Evolutionary conservation across 257 asterid species (phyloP), one percentile per base, ranked within the genome.

Genomic region (Salvia miltiorrhiza): DNA sequence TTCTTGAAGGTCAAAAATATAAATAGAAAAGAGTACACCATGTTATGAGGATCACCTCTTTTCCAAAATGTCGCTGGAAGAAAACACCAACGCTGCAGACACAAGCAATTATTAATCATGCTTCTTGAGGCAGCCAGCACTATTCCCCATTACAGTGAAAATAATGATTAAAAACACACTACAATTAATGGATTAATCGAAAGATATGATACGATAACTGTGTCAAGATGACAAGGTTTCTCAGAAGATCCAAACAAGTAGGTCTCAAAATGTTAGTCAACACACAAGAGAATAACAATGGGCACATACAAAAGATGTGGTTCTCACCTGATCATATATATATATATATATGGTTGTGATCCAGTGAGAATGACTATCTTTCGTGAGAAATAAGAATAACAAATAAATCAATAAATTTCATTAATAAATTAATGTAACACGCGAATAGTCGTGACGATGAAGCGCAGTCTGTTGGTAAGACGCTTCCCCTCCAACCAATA

Each of bases 11-110:
- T n/a, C 30, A 44, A 64, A 59, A 72, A 48, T 47, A 72, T 26
- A 43, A 16, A 53, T 3, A 10, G 67, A 54, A 28, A 52, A 19
- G 32, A 61, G 30, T 45, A 40, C 49, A 17, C 70, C 50, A 65
- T 21, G 56, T 32, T 53, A 70, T 32, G 53, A 63, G 61, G 56
- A 75, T 57, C 74, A 88, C 98, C 97, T 93, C 97, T 82, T 90
- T 87, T 45, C 98, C 98, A 80, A 93, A 93, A 85, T 93, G 98
- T 59, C 98, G 96, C 81, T 86, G 87, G 80, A 88, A 86, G 86
- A 92, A 92, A 74, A 81, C 81, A 78, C 97, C 87, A 66, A 90
- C 98, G 73, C 98, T 92, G 87, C 90, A 86, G 44, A 77, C 33
- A 81, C 56, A 62, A 72, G 76, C 58, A 77, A 72, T 69, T 37